Evolutionary conservation across 1,139 yeast genomes (phyloP).

Genomic region (Meyerozyma elateridarum): DNA sequence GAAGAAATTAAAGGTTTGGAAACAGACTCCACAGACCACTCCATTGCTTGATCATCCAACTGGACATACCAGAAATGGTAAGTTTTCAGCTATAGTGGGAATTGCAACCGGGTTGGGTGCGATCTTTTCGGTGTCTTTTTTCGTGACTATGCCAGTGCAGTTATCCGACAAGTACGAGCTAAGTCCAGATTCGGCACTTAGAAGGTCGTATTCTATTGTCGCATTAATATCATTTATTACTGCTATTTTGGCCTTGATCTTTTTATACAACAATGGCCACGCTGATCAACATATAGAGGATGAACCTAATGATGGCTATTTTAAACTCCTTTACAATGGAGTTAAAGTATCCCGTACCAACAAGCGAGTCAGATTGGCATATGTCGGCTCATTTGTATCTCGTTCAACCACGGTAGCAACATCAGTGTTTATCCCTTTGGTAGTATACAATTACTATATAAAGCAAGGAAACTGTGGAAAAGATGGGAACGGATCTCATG

Average conservation of each 20-base stretch:
- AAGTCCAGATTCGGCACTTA: slow-evolving; percentile 37
- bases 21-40: slow-evolving; percentile 5
- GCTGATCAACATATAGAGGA: slow-evolving; percentile 16
- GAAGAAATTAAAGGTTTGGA: slow-evolving; percentile 19
- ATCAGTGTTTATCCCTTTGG: slow-evolving; percentile 59
- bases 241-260: slow-evolving; percentile 34
- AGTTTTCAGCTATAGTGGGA: slow-evolving; percentile 58
- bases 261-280: slow-evolving; percentile 37
- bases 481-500: slow-evolving; percentile 18
- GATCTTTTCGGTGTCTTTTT: slow-evolving; percentile 47
- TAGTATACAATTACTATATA: slow-evolving; percentile 54
- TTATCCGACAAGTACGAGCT: slow-evolving; percentile 24
- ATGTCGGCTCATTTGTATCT: slow-evolving; percentile 59
- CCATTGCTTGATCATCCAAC: slow-evolving; percentile 4
- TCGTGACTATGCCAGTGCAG: slow-evolving; percentile 45
- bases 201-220: slow-evolving; percentile 45
- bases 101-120: slow-evolving; percentile 67
- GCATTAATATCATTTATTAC: slow-evolving; percentile 38
- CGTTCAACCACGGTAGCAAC: slow-evolving; percentile 60
- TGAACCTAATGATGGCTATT: slow-evolving; percentile 17
- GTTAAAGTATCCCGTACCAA: slow-evolving; percentile 28
- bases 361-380: slow-evolving; percentile 45
- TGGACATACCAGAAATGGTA: slow-evolving; percentile 43
- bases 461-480: slow-evolving; percentile 43
- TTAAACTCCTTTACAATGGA: slow-evolving; percentile 39